Evolutionary conservation across 2,329 filamentous ascomycete genomes (phyloP), one percentile per base, ranked within the genome.

Genomic region (Colletotrichum gloeosporioides): DNA sequence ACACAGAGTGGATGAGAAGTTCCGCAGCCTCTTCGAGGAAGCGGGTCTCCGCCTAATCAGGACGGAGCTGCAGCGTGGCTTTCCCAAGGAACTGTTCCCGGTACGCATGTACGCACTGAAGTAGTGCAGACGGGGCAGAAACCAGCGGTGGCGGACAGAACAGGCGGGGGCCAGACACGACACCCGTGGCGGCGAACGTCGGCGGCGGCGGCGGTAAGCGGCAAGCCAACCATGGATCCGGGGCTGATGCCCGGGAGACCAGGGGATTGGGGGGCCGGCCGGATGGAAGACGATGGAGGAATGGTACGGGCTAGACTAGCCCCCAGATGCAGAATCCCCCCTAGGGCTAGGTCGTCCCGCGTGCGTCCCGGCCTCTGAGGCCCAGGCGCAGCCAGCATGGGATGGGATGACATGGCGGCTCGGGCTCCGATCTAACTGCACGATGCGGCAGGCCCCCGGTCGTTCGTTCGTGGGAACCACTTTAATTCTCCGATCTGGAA

Each of bases 91-190:
- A 59, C 83, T 98, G 36, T 93, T 93, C 79, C 94, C 95, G 0
- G 93, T 98, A 22, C 90, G 92, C 80, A 94, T 93, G 83, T 98
- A 96, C 85, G 96, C 95, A 2, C 84, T 98, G 79, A 92, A 90
- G 79, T 77, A 69, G 69, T 63, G 18, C 55, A 59, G 55, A 29
- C 18, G 15, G n/a, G n/a, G 44, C 44, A 53, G 44, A 53, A 70
- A 77, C 16, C 64, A 65, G 69, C 68, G 72, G 77, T 76, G 36
- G 59, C 69, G 68, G 65, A 64, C 16, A 64, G 62, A 64, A 15
- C 44, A 53, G 44, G 44, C 44, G 44, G 34, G 62, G 62, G 62
- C 62, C 34, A 44, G 32, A 64, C 22, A 25, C 31, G 13, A 44
- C 34, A 36, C 36, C 32, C 32, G 62, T 36, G 25, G 22, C 62